Evolutionary conservation across 1,139 yeast genomes (phyloP), one percentile per base, ranked within the genome.

Genomic region (Meyerozyma athensensis): DNA sequence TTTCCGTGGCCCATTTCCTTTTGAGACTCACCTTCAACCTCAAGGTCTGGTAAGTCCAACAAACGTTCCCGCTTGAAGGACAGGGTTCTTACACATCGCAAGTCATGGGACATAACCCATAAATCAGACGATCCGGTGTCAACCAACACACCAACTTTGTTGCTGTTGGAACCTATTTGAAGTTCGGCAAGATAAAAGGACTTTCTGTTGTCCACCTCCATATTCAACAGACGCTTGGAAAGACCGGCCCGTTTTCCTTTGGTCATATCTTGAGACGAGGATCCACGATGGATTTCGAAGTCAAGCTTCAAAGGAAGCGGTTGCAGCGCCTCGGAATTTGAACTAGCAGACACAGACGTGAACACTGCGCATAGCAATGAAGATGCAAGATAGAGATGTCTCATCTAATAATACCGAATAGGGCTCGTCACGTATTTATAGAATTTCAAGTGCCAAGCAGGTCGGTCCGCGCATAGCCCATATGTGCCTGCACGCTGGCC

Each of bases 141-240:
- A 8, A 70, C 61, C 41, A 68, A 52, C 2, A 67, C 68, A 3
- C 54, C 52, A 19, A 59, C 60, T 23, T 47, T 35, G 37, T 66
- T 62, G 13, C 49, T 41, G 26, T 60, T 50, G 8, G 68, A 57
- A 1, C 75, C 75, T 30, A 66, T 48, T 30, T 51, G 41, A 38
- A 76, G 47, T 8, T 56, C 57, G 1, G 75, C 73, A 45, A 72
- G 58, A 52, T 79, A 79, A 48, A 73, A 79, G 3, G 74, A 68
- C 14, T 56, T 54, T 42, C 64, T 58, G 50, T 78, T 78, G 13
- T 52, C 46, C 20, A 79, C 44, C 3, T 53, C 63, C 59, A 75
- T 61, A 12, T 54, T 54, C 6, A 67, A 58, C 7, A 59, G 49
- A 2, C 44, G 33, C 34, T 42, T 40, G 33, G 19, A 23, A 20